Evolutionary conservation across 2,329 filamentous ascomycete species (phyloP).

Genomic region (Penicillium psychrosexuale): DNA sequence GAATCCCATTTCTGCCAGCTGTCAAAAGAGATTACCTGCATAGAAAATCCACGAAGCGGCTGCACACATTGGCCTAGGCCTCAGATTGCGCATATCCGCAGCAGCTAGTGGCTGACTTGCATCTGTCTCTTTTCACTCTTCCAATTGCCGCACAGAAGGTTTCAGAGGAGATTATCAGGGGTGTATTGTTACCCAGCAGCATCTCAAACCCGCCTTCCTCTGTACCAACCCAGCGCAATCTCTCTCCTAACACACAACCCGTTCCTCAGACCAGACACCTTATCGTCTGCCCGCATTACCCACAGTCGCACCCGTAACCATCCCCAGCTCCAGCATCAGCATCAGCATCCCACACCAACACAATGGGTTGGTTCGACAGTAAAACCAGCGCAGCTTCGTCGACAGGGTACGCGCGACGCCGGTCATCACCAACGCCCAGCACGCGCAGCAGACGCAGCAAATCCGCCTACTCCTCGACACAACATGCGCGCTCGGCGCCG

Average conservation of each 20-base stretch:
- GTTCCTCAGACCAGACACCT: neutral
- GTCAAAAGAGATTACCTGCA: slow-evolving; percentile 11
- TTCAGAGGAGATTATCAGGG: neutral
- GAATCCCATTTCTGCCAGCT: slow-evolving; percentile 1
- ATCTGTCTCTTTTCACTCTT: slow-evolving; percentile 17
- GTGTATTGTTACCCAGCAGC: neutral
- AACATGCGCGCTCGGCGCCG: slow-evolving; percentile 39
- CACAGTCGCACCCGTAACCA: neutral
- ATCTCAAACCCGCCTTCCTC: neutral
- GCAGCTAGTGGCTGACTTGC: slow-evolving; percentile 24
- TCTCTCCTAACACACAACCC: neutral
- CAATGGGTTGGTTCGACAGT: slow-evolving; percentile 50
- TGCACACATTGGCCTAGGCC: slow-evolving; percentile 19
- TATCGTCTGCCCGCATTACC: neutral
- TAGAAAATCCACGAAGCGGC: slow-evolving; percentile 12
- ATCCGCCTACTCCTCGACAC: slow-evolving; percentile 38
- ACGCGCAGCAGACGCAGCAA: slow-evolving; percentile 35
- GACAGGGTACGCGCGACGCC: slow-evolving; percentile 30
- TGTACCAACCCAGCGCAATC: neutral
- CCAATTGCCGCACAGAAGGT: slow-evolving; percentile 18
- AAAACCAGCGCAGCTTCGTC: slow-evolving; percentile 31
- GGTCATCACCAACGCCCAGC: slow-evolving; percentile 21
- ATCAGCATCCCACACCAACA: slow-evolving; percentile 1
- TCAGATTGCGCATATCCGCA: slow-evolving; percentile 19
- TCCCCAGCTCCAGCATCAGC: neutral